Percentiles rank a stretch among this genome's conserved stretches.
Evolutionary conservation across 2,329 filamentous ascomycete species (phyloP).

Genomic region (Xylaria sp.): DNA sequence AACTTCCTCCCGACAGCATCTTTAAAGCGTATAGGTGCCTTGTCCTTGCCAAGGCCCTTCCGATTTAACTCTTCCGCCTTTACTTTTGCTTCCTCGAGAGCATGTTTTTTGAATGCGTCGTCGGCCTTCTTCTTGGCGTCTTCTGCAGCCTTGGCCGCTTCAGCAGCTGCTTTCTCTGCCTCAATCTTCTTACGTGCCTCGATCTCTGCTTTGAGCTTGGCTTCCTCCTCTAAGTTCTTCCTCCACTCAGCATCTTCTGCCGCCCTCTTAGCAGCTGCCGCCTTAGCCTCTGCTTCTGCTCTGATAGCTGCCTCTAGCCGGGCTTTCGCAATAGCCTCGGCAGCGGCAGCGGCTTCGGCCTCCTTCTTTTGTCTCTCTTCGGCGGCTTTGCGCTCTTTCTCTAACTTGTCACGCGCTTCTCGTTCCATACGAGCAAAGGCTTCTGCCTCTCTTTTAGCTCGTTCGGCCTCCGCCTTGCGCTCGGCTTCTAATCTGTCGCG

Average conservation of each 20-base stretch:
- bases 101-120: conserved; percentile 63
- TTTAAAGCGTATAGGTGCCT: conserved; percentile 86
- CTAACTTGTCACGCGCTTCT: conserved; percentile 50
- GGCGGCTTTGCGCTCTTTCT: conserved; percentile 52
- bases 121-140: conserved; percentile 66
- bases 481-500: conserved; percentile 48
- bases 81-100: conserved; percentile 58
- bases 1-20: conserved; percentile 92
- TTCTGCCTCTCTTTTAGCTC: conserved; percentile 42
- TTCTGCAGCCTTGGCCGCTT: conserved; percentile 57
- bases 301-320: conserved; percentile 56
- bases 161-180: conserved; percentile 51
- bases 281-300: conserved; percentile 41
- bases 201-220: conserved; percentile 54
- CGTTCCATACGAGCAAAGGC: conserved; percentile 49
- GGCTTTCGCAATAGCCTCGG: conserved; percentile 58
- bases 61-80: conserved; percentile 57
- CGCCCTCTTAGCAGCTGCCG: conserved; percentile 43
- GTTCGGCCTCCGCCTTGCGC: conserved; percentile 54
- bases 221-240: conserved; percentile 46
- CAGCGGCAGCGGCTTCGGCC: conserved; percentile 58
- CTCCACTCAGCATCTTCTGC: conserved; percentile 45
- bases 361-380: conserved; percentile 57
- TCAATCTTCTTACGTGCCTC: conserved; percentile 54
- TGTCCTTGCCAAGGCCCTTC: conserved; percentile 65